Evolutionary conservation across 768 basidiomycete species (phyloP).

Genomic region (Mycena vitilis): DNA sequence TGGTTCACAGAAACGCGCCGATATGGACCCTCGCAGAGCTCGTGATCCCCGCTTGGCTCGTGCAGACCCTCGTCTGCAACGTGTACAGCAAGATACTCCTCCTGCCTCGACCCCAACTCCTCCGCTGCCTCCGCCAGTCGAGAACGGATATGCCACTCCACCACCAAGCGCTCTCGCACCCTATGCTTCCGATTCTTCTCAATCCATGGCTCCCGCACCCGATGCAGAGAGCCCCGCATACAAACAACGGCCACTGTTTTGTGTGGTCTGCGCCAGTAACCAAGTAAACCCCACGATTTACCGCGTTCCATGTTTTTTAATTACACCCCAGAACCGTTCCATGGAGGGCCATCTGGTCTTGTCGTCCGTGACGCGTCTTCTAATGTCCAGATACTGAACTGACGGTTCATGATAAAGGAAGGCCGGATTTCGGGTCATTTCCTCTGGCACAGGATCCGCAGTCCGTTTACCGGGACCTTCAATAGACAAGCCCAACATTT

Average conservation of each 20-base stretch:
- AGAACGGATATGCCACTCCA: constrained; percentile 31
- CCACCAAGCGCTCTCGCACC: constrained; percentile 14
- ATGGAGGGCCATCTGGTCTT: constrained; percentile 98
- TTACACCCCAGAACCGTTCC: constrained; percentile 81
- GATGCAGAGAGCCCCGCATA: constrained; percentile 46
- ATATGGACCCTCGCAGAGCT: constrained; percentile 84
- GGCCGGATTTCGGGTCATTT: constrained; percentile 91
- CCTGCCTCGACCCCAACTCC: constrained; percentile 52
- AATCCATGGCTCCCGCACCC: constrained; percentile 20
- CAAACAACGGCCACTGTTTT: constrained; percentile 87
- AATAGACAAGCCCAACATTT: constrained; percentile 98
- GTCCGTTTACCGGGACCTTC: constrained; percentile 96
- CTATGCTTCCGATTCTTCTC: constrained; percentile 20
- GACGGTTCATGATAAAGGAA: constrained; percentile 63
- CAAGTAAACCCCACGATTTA: constrained; percentile 69
- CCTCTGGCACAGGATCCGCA: constrained; percentile 96
- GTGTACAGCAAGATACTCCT: constrained; percentile 53
- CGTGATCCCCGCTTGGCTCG: constrained; percentile 86
- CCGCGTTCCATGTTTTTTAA: constrained; percentile 22
- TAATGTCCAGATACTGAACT: constrained; percentile 18
- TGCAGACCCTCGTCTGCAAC: constrained; percentile 73
- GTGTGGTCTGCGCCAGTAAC: constrained; percentile 99
- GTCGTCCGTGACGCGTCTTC: constrained; percentile 64
- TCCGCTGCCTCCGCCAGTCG: constrained; percentile 36
- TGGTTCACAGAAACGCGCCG: constrained; percentile 18